These are phyloP conservation scores for Selenicereus undatus DNA, from an alignment of 148 eudicot genomes.

Conservation along the genomic window DNA sequence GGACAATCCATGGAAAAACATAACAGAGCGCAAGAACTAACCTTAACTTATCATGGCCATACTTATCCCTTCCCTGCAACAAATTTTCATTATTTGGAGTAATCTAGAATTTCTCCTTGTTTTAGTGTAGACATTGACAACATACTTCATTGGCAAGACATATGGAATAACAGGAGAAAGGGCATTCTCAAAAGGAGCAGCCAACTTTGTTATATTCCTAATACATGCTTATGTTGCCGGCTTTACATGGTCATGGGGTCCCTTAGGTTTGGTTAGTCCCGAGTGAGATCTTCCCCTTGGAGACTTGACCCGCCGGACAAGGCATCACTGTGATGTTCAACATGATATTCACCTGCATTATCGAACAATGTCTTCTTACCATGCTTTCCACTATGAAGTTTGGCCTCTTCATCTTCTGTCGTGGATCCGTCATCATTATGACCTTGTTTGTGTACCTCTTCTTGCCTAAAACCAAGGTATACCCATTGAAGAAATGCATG, in stretches of 20 bases:
- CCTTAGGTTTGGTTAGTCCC: not conserved
- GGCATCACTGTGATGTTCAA: not conserved
- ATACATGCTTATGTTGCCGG: not conserved
- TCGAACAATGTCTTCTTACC: not conserved
- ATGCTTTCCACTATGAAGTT: not conserved
- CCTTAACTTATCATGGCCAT: slow-evolving; percentile 29
- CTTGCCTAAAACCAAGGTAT: not conserved
- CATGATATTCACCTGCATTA: not conserved
- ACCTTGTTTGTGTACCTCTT: not conserved
- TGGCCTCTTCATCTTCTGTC: not conserved
- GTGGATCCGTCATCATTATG: not conserved
- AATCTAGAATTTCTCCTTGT: too few relatives aligned
- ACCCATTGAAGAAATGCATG: not conserved
- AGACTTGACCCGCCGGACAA: not conserved
- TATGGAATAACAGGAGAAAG: not conserved
- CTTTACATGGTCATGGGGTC: not conserved
- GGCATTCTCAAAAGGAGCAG: not conserved
- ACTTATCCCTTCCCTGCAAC: too few relatives aligned
- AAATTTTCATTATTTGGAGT: not conserved
- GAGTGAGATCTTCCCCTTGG: not conserved
- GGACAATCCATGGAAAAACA: slow-evolving; percentile 28
- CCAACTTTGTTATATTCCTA: not conserved
- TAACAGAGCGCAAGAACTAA: slow-evolving; percentile 20
- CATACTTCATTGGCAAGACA: not conserved
- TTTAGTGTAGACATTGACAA: not conserved